Conservation (phyloP, 2,329 filamentous ascomycete species). For the Phyllosticta capitalensis region DNA sequence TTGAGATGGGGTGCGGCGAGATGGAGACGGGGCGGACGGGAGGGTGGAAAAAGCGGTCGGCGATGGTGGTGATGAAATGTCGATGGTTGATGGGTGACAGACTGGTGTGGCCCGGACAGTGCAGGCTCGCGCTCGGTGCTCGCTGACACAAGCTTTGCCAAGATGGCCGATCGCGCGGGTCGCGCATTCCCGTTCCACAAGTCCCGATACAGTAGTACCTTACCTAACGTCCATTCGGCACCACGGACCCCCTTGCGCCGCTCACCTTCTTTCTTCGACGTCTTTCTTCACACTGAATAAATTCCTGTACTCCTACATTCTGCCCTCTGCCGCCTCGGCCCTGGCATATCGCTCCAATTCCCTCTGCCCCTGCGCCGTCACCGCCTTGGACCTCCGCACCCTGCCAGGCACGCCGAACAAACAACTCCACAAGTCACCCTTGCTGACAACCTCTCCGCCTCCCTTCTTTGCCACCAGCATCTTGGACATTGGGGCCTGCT, state of each 20-base stretch:
- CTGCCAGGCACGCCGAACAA: conserved; percentile 56
- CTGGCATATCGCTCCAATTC: conserved; percentile 44
- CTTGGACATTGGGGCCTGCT: conserved; percentile 59
- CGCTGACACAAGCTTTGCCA: conserved; percentile 7
- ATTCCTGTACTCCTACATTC: conserved; percentile 16
- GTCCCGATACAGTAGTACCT: not conserved
- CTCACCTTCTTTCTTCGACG: not conserved
- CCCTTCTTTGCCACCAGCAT: conserved; percentile 60
- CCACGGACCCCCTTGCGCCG: not conserved
- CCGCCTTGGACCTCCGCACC: conserved; percentile 17
- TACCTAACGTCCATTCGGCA: not conserved
- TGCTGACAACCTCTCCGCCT: conserved; percentile 69
- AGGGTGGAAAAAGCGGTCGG: not conserved
- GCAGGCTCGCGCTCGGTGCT: no score
- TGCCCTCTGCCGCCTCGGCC: conserved; percentile 45
- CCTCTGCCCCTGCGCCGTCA: conserved; percentile 26
- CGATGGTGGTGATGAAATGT: not conserved
- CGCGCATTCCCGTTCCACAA: conserved; percentile 4
- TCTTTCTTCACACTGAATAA: not conserved
- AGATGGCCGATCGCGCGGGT: not conserved
- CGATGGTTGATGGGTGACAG: not conserved
- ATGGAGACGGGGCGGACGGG: not conserved
- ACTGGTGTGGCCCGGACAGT: no score
- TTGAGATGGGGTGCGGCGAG: no score
- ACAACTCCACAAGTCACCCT: conserved; percentile 79